These are phyloP conservation scores for Tricholoma flavovirens DNA, from an alignment of 768 basidiomycete genomes.

Conservation along the genomic window DNA sequence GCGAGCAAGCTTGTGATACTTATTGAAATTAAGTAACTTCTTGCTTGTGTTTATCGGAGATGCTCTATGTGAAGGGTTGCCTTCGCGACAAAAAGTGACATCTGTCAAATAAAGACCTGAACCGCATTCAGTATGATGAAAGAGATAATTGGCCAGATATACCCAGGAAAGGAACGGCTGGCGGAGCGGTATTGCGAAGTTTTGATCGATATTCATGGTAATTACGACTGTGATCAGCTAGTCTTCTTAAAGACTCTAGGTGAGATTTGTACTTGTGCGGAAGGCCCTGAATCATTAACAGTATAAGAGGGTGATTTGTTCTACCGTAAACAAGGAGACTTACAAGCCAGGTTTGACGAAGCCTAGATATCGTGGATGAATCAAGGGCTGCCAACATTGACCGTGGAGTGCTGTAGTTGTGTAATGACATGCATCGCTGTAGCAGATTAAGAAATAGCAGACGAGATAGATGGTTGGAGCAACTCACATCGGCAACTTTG, in stretches of 20 bases:
- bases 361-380: slow-evolving; percentile 87
- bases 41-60: slow-evolving; percentile 72
- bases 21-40: slow-evolving; percentile 92
- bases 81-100: slow-evolving; percentile 93
- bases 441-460: slow-evolving; percentile 5
- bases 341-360: slow-evolving; percentile 93
- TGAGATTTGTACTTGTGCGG: slow-evolving; percentile 79
- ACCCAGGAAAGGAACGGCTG: slow-evolving; percentile 95
- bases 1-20: slow-evolving; percentile 85
- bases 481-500: slow-evolving; percentile 83
- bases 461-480: slow-evolving; percentile 4
- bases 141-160: slow-evolving; percentile 19
- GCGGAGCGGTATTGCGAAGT: slow-evolving; percentile 83
- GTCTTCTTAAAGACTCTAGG: slow-evolving; percentile 71
- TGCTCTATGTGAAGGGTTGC: slow-evolving; percentile 80
- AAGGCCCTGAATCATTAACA: slow-evolving; percentile 48
- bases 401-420: slow-evolving; percentile 90
- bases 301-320: background rate
- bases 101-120: slow-evolving; percentile 84
- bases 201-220: slow-evolving; percentile 87
- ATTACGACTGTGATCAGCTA: slow-evolving; percentile 89
- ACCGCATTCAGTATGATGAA: slow-evolving; percentile 6
- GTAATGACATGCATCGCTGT: slow-evolving; percentile 76
- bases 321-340: slow-evolving; percentile 25
- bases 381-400: slow-evolving; percentile 93